These are phyloP conservation scores for Senecio squalidus DNA, from an alignment of 140 eudicot species.

Conservation along the genomic window DNA sequence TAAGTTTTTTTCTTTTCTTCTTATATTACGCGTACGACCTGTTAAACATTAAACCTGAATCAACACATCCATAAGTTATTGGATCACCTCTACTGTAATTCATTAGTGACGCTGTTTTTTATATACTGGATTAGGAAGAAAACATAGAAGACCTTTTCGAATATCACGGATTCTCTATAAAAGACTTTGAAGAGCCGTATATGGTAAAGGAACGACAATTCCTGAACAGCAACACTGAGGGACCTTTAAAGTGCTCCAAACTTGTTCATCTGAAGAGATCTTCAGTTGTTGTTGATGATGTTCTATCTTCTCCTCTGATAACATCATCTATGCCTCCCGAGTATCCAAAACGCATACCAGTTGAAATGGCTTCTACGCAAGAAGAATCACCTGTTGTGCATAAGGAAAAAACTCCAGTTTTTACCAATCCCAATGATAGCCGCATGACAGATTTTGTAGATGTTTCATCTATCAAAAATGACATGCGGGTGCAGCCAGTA, in stretches of 20 bases:
- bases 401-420: conserved; percentile 8
- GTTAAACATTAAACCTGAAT: no score
- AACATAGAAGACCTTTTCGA: conserved; percentile 71
- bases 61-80: no score
- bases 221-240: conserved; percentile 52
- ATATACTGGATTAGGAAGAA: conserved; percentile 52
- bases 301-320: conserved; percentile 36
- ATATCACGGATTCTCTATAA: conserved; percentile 74
- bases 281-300: conserved; percentile 47
- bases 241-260: conserved; percentile 65
- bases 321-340: conserved; percentile 21
- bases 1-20: no score
- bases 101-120: neutral
- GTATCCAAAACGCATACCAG: conserved; percentile 25
- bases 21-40: neutral
- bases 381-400: conserved; percentile 18
- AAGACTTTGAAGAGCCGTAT: conserved; percentile 86
- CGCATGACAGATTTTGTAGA: conserved; percentile 35
- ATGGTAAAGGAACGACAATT: conserved; percentile 88
- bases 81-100: neutral
- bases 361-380: conserved; percentile 16
- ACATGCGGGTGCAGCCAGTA: conserved; percentile 26
- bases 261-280: conserved; percentile 78
- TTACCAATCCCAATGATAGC: conserved; percentile 29
- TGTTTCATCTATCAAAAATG: conserved; percentile 32